A percentile compares a stretch with the other conserved stretches of the same genome.
phyloP scores from a whole-genome alignment of 371 early-diverging fungal genomes.

The Mucor circinelloides region DNA sequence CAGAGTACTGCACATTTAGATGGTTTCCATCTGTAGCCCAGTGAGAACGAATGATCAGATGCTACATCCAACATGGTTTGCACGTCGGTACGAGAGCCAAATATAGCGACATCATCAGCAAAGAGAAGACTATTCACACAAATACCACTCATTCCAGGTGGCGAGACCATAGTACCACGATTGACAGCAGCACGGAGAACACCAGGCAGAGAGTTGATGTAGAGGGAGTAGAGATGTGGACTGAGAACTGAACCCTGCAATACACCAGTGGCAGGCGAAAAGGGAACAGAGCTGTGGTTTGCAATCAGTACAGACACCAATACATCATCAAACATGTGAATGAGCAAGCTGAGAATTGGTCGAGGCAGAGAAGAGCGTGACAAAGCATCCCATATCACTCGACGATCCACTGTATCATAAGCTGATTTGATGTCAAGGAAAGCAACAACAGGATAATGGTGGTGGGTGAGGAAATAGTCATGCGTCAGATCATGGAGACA shows the following conservation, averaged over 20 bases:
- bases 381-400: too few species aligned
- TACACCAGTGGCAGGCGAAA: background rate
- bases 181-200: slow-evolving; percentile 6
- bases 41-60: slow-evolving; percentile 15
- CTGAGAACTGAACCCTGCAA: slow-evolving; percentile 11
- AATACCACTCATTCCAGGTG: too few species aligned
- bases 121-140: too few species aligned
- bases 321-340: too few species aligned
- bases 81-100: background rate
- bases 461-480: too few species aligned
- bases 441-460: slow-evolving; percentile 1
- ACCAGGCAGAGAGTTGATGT: slow-evolving; percentile 12
- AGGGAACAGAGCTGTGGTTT: background rate
- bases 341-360: too few species aligned
- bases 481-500: slow-evolving; percentile 29
- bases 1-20: slow-evolving; percentile 28
- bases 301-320: background rate
- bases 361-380: too few species aligned
- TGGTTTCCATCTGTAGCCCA: slow-evolving; percentile 33
- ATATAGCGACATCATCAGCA: too few species aligned
- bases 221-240: slow-evolving; percentile 5
- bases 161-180: background rate
- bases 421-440: too few species aligned
- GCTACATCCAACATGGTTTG: slow-evolving; percentile 16
- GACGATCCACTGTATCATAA: too few species aligned